Percentiles rank a stretch among this genome's conserved stretches.
Conservation (phyloP, 495 filamentous ascomycete genomes). For the Penicillium pancosmium region DNA sequence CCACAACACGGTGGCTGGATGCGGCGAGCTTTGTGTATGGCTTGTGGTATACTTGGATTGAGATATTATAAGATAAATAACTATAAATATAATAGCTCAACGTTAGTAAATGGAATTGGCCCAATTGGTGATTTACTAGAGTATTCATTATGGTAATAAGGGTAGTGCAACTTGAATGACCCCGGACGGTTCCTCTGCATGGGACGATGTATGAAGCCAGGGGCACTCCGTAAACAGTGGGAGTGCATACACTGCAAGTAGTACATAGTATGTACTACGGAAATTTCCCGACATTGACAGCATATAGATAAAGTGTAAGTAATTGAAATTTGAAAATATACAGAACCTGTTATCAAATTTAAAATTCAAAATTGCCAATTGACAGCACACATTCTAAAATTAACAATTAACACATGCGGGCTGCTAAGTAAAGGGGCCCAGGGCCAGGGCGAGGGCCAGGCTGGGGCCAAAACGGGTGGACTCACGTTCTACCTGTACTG, state of each 20-base stretch:
- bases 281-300: neutral
- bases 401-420: slow-evolving; percentile 3
- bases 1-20: neutral
- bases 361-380: no score
- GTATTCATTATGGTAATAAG: no score
- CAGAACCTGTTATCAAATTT: no score
- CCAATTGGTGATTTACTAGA: no score
- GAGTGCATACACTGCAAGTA: no score
- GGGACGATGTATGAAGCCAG: neutral
- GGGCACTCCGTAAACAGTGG: neutral
- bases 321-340: no score
- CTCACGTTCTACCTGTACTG: slow-evolving; percentile 15
- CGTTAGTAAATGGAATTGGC: no score
- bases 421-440: slow-evolving; percentile 18
- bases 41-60: no score
- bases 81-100: neutral
- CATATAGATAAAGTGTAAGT: no score
- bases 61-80: neutral
- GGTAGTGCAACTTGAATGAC: no score
- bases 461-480: slow-evolving; percentile 12
- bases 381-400: no score
- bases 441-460: no score
- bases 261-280: neutral
- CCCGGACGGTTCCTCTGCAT: neutral
- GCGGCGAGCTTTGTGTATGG: neutral